These are phyloP conservation scores for Eucalyptus pauciflora DNA, from an alignment of 345 rosid genomes.

Conservation along the genomic window DNA sequence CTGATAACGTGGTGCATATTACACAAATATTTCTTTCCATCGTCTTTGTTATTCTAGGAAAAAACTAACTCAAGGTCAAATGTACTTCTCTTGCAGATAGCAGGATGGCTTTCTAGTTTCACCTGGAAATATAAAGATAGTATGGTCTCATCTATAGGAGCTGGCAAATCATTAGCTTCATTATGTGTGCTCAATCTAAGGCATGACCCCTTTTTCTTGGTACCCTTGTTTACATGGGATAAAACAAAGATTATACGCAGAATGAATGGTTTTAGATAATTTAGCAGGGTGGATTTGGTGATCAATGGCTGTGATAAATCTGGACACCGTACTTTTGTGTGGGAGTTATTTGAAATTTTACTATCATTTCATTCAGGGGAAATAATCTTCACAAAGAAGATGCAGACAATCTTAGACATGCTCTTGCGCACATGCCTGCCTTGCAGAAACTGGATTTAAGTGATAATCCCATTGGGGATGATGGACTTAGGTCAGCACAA, in stretches of 20 bases:
- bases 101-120: slow-evolving; percentile 77
- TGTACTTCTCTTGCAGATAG: slow-evolving; percentile 24
- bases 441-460: slow-evolving; percentile 71
- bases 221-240: neutral
- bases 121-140: slow-evolving; percentile 22
- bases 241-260: neutral
- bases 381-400: slow-evolving; percentile 61
- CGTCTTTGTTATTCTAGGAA: neutral
- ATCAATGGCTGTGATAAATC: neutral
- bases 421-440: slow-evolving; percentile 48
- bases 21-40: neutral
- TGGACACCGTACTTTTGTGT: neutral
- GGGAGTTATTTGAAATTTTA: neutral
- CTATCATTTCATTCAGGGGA: slow-evolving; percentile 33
- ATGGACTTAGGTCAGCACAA: slow-evolving; percentile 58
- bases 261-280: neutral
- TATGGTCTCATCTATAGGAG: slow-evolving; percentile 1
- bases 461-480: slow-evolving; percentile 72
- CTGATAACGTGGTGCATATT: slow-evolving; percentile 65
- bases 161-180: slow-evolving; percentile 41
- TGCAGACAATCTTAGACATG: slow-evolving; percentile 41
- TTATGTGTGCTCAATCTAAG: slow-evolving; percentile 59
- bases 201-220: slow-evolving; percentile 12
- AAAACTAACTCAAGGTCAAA: neutral
- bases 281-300: neutral